Base-by-base conservation (phyloP, 2,329 filamentous ascomycete genomes). In the Cylindrodendrum hubeiense region DNA sequence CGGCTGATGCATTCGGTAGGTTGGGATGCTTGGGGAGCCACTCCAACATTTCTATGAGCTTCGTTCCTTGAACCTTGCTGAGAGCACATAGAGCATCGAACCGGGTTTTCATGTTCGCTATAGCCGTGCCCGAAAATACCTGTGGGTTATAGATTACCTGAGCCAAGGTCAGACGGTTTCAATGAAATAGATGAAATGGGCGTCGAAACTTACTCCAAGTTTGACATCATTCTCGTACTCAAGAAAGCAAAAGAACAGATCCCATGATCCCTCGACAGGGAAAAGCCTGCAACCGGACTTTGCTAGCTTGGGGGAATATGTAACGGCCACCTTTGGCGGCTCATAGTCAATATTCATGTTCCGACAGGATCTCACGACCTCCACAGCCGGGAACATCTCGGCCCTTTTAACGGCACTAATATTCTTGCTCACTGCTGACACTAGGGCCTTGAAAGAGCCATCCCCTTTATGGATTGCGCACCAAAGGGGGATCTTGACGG, bases 201-300 rank as follows among this genome's bases (percentile, higher is more conserved):
- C n/a, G n/a, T n/a, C n/a, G 19, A 17, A 22, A 52, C 28, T 39
- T 52, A 52, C 50, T 5, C 50, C 50, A 37, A 34, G 30, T 13
- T 37, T 52, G 5, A 52, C 50, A 7, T 52, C 9, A 12, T 37
- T 15, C 19, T 52, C 30, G 26, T 52, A 52, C 19, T 39, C 50
- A 6, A 37, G 50, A 15, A 52, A 52, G 5, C 28, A 37, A 30
- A 52, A 52, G 13, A 52, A 52, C n/a, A 52, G 12, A 24, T 52
- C 30, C 50, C 50, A 52, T 6, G 50, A 52, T 9, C 50, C 50
- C 22, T 52, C 50, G 17, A 52, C 50, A 4, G 50, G 50, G 22
- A 52, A 52, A 4, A 52, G 50, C 19, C 50, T 26, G 17, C 30
- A 52, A 15, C 50, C 30, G 10, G 50, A n/a, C n/a, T 37, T 37